A percentile compares a stretch with the other conserved stretches of the same genome.
phyloP scores from a whole-genome alignment of 352 stramenopile species.

The Elongisporangium senticosum region DNA sequence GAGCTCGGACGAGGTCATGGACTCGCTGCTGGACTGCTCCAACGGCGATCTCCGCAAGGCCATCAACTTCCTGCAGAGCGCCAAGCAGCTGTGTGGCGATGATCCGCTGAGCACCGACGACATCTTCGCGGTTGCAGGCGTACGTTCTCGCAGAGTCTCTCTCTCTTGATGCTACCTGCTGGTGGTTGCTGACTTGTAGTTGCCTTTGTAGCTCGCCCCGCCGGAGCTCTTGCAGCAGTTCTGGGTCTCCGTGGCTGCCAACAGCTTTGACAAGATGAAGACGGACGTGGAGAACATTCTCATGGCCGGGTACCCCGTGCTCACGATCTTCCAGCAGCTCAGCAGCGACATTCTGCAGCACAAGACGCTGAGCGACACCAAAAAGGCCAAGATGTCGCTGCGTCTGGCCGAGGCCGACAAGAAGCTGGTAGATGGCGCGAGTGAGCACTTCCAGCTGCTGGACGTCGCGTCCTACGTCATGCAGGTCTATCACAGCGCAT shows the following conservation, averaged over 20 bases:
- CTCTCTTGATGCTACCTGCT: not conserved
- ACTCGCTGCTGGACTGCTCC: slow-evolving; percentile 91
- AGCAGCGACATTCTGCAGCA: slow-evolving; percentile 74
- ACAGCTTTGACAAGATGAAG: slow-evolving; percentile 89
- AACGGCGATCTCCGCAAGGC: slow-evolving; percentile 97
- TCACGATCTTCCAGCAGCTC: slow-evolving; percentile 89
- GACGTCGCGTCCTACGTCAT: slow-evolving; percentile 89
- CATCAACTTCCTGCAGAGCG: slow-evolving; percentile 97
- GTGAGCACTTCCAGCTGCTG: slow-evolving; percentile 96
- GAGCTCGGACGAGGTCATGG: slow-evolving; percentile 69
- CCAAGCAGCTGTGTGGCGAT: slow-evolving; percentile 89
- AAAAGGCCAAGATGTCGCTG: slow-evolving; percentile 93
- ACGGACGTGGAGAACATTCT: slow-evolving; percentile 89
- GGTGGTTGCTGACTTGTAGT: not conserved
- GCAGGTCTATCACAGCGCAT: slow-evolving; percentile 53
- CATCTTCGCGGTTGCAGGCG: slow-evolving; percentile 78
- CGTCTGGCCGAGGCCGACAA: slow-evolving; percentile 95
- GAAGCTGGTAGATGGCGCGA: slow-evolving; percentile 93
- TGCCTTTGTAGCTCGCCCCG: slow-evolving; percentile 49
- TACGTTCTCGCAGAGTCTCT: slow-evolving; percentile 14
- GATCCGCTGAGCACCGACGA: slow-evolving; percentile 67
- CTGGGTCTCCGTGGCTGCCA: slow-evolving; percentile 70
- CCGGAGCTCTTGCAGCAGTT: slow-evolving; percentile 73
- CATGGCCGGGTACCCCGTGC: slow-evolving; percentile 89
- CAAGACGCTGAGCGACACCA: slow-evolving; percentile 76